Evolutionary conservation across 768 basidiomycete species (phyloP), one percentile per base, ranked within the genome.

Genomic region (Paxillus involutus): DNA sequence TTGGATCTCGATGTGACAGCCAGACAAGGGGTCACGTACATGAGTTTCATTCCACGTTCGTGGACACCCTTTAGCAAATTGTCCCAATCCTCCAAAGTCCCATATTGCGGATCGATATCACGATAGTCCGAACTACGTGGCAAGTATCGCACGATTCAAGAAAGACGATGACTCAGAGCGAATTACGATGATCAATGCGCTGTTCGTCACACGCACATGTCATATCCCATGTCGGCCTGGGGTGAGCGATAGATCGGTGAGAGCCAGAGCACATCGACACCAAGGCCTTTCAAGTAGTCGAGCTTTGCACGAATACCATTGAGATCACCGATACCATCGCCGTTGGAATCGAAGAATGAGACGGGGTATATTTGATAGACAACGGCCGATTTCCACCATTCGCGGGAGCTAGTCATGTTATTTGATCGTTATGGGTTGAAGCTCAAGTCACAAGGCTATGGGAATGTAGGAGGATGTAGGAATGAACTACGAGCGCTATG

Each of bases 331-430:
- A 82, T 66, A 0, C 86, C 88, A 64, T 86, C 84, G 1, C 81
- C 85, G 55, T 84, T 88, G n/a, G 84, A 80, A 62, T 89, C 88
- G 50, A 74, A 78, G 74, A 87, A 89, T 0, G 85, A 87, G 48
- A 81, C 71, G 2, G 86, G 86, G 63, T 88, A 88, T 64, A 89
- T 85, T 66, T 87, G 86, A 70, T 86, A 86, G 19, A 87, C 72
- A 30, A 76, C 65, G 3, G 78, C 78, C 16, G 75, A 73, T 60
- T 85, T 84, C 82, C 83, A 85, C 83, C 83, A 86, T 5, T 64
- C 54, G 19, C 64, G 66, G 42, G 67, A 61, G 21, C 44, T 24
- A 11, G 46, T 12, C 63, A 63, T 58, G 30, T 30, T 47, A 39
- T 26, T 32, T 48, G 55, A 26, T 32, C 46, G 35, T 50, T 39